Percentiles rank a stretch among this genome's conserved stretches.
These are phyloP conservation scores for Hygrophila difformis DNA, from an alignment of 257 asterid species.

Conservation along the genomic window DNA sequence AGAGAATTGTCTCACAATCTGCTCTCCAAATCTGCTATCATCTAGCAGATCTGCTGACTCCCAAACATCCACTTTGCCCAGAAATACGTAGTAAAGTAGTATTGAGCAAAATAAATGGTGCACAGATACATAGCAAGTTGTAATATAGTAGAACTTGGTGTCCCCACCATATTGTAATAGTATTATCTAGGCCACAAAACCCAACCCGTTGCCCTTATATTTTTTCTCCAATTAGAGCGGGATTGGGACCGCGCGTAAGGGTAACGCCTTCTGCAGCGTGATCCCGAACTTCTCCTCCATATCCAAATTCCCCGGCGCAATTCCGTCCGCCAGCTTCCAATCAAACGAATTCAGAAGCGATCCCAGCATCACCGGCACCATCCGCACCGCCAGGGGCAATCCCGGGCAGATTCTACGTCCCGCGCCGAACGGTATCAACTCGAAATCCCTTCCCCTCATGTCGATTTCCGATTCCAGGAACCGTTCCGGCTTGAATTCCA, in stretches of 20 bases:
- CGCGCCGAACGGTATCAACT: slow-evolving; percentile 68
- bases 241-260: slow-evolving; percentile 39
- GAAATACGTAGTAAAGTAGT: no score
- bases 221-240: no score
- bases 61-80: no score
- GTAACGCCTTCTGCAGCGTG: slow-evolving; percentile 44
- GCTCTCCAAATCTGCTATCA: no score
- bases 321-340: slow-evolving; percentile 45
- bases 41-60: no score
- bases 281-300: slow-evolving; percentile 69
- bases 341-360: slow-evolving; percentile 52
- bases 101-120: no score
- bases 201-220: no score
- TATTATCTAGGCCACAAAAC: no score
- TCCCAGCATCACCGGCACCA: slow-evolving; percentile 55
- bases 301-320: slow-evolving; percentile 22
- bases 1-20: no score
- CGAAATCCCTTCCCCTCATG: slow-evolving; percentile 48
- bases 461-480: slow-evolving; percentile 41
- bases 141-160: no score
- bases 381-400: slow-evolving; percentile 39
- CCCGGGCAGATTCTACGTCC: slow-evolving; percentile 81
- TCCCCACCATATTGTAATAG: no score
- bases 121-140: no score
- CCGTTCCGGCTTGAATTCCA: slow-evolving; percentile 58